Base-by-base conservation (phyloP, 2,329 filamentous ascomycete species). In the Ophiognomonia clavigignenti-juglandacearum region DNA sequence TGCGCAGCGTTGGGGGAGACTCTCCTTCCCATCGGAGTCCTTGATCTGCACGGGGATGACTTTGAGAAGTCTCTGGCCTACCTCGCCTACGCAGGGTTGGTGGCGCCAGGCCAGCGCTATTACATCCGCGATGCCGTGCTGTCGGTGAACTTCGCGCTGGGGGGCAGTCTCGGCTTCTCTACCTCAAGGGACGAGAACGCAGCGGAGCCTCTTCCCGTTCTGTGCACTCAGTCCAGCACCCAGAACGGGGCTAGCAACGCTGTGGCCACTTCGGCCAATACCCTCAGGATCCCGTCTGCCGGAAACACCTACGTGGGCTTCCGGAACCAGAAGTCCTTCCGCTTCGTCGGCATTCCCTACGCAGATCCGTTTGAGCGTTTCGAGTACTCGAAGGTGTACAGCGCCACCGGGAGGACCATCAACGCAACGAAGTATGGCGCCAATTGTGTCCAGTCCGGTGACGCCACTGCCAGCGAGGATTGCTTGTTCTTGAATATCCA, bases 321-420 rank as follows among this genome's bases (percentile, higher is more conserved):
- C 54, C 67, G 74, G 7, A 77, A 79, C 54, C 67, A 74, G 52
- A 74, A 77, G 55, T 77, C 61, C 6, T 75, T 74, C 52, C 67
- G 48, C 35, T 51, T 51, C 23, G 11, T 51, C 14, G 48, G 48
- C 4, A 47, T 51, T n/a, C 44, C 39, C 13, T 51, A 51, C 13
- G 48, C 48, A 11, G 36, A 51, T 4, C 40, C 48, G 18, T 34
- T 43, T 6, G 18, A 43, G 23, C 48, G 48, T 16, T 51, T 51
- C 29, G 44, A 43, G 69, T 14, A 79, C 60, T 73, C 74, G 1
- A 61, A 63, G 0, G 46, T 69, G 2, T 76, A 75, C 52, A 69
- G 66, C 18, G 60, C 64, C 16, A 69, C 62, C 3, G 71, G 68
- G 0, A 59, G 73, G 50, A 70, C 63, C 0, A 66, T 77, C 11